These are phyloP conservation scores for Tolypocladium pustulatum DNA, from an alignment of 2,329 filamentous ascomycete species.

Conservation along the genomic window DNA sequence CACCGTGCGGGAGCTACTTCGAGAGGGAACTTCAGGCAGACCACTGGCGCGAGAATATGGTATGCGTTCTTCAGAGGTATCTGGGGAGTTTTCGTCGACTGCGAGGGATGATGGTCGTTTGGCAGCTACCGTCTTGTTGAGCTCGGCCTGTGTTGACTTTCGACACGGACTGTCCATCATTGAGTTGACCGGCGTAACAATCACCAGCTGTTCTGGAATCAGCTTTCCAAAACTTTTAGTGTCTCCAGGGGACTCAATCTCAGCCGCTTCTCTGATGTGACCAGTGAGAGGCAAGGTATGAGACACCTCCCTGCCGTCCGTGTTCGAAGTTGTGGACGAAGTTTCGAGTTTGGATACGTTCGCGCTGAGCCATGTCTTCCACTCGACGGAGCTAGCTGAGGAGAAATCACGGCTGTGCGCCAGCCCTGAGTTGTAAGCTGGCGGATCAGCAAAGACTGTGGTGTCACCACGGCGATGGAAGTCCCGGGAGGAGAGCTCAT, in stretches of 20 bases:
- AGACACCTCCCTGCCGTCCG: conserved; percentile 1
- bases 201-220: neutral
- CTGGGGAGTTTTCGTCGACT: conserved; percentile 7
- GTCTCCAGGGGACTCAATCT: conserved; percentile 28
- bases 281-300: conserved; percentile 13
- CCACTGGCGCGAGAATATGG: neutral
- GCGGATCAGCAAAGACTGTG: conserved; percentile 1
- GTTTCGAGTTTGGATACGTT: conserved; percentile 37
- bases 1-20: conserved; percentile 11
- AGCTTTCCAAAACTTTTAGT: neutral
- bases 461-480: conserved; percentile 4
- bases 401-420: conserved; percentile 25
- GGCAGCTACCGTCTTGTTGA: neutral
- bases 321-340: conserved; percentile 6
- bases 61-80: neutral
- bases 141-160: neutral
- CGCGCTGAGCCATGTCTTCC: conserved; percentile 44
- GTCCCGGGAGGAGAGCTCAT: no score
- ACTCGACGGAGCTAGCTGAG: conserved; percentile 37
- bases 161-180: neutral
- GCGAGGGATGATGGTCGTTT: neutral
- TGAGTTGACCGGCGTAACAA: neutral
- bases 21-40: conserved; percentile 3
- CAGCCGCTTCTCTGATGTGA: conserved; percentile 38
- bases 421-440: conserved; percentile 4